Evolutionary conservation across 768 basidiomycete genomes (phyloP), one percentile per base, ranked within the genome.

Genomic region (Boletus bicolor): DNA sequence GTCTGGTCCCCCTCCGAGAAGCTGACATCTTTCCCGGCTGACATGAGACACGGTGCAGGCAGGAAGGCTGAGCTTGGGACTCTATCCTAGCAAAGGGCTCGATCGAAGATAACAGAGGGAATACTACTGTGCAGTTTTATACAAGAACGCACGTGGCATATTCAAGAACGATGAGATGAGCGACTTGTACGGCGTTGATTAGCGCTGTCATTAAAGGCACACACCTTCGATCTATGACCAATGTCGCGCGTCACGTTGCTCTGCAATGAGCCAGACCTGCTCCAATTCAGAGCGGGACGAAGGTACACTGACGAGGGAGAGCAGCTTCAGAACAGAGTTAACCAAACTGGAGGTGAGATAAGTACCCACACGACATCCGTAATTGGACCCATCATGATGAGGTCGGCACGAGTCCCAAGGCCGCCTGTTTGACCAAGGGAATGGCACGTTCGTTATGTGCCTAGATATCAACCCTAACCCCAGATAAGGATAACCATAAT

Each of bases 111-210:
- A 24, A 2, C 39, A 32, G 32, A 43, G 9, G 51, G 38, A 36
- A 32, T 32, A 21, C 36, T 11, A 14, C 5, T 6, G 7, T 19
- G 11, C 7, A 19, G 46, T 48, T 70, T 72, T 72, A 72, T 68
- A 67, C 26, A 41, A 43, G 46, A 44, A 56, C 44, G 37, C 70
- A 71, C 68, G 68, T 68, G 68, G 41, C 37, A 11, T 32, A 4
- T 28, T 38, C 19, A 30, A 43, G 39, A 42, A 49, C 26, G 39
- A 45, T 58, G 50, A 43, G 55, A 35, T 43, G 15, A 26, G 10
- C 26, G 38, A 14, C 39, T 51, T 45, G 14, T 41, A 32, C 44
- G 43, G 19, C 26, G 47, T 4, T 50, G 49, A 53, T 55, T 55
- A 44, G 44, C 41, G 47, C 55, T 55, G 56, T 46, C 41, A 54